Conservation (phyloP, 1,284 basidiomycete genomes). For the Flammula alnicola region DNA sequence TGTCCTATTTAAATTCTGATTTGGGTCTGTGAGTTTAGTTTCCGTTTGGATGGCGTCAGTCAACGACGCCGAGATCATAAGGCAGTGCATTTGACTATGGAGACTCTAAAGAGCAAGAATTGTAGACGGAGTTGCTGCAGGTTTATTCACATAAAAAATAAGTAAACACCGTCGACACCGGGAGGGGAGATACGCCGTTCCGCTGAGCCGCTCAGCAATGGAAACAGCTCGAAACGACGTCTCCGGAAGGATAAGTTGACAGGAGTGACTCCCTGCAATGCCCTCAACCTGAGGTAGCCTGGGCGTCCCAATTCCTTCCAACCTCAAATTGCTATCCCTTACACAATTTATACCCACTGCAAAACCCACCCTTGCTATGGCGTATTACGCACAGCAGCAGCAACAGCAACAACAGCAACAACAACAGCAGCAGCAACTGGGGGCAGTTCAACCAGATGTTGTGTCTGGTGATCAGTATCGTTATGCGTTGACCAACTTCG, state of each 20-base stretch:
- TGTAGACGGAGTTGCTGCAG: no score
- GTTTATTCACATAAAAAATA: no score
- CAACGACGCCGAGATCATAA: no score
- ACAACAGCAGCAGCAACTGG: slow-evolving; percentile 30
- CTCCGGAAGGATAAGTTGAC: slow-evolving; percentile 21
- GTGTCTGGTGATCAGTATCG: slow-evolving; percentile 77
- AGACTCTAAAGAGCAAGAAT: no score
- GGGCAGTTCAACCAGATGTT: slow-evolving; percentile 40
- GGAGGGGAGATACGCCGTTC: slow-evolving; percentile 9
- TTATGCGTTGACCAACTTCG: slow-evolving; percentile 81
- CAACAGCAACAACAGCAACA: slow-evolving; percentile 31
- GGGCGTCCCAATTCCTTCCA: slow-evolving; percentile 8
- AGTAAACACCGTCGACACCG: slow-evolving; percentile 1
- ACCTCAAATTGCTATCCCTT: slow-evolving; percentile 5
- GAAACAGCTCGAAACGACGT: slow-evolving; percentile 15
- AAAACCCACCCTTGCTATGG: slow-evolving; percentile 22
- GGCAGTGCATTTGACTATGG: no score
- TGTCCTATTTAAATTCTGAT: no score
- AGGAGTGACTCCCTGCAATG: slow-evolving; percentile 20
- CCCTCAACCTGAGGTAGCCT: slow-evolving; percentile 21
- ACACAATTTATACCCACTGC: slow-evolving; percentile 8
- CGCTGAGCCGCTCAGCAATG: slow-evolving; percentile 9
- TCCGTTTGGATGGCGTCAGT: no score
- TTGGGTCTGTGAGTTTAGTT: no score
- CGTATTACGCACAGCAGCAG: slow-evolving; percentile 31